Conservation (phyloP, 2,329 filamentous ascomycete genomes). For the Nigrograna mackinnonii region DNA sequence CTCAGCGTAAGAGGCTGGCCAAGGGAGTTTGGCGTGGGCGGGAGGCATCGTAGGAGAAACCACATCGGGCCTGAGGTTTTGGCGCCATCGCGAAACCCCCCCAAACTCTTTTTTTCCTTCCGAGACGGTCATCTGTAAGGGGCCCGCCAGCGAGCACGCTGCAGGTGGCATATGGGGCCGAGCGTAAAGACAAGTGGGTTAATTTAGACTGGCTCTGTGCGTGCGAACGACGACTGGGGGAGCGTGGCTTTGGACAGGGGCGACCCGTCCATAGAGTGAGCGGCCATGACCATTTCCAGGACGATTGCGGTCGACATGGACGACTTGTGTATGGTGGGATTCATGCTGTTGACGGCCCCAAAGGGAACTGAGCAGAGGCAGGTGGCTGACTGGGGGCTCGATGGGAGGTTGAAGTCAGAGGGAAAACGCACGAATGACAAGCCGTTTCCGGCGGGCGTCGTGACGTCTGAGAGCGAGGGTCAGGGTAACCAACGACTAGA, state of each 20-base stretch:
- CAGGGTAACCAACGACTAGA: too few relatives aligned
- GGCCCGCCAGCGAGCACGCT: conserved; percentile 5
- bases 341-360: too few relatives aligned
- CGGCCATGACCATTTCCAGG: too few relatives aligned
- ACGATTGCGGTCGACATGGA: too few relatives aligned
- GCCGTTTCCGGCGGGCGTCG: too few relatives aligned
- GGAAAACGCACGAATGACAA: too few relatives aligned
- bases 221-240: conserved; percentile 31
- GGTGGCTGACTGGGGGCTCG: too few relatives aligned
- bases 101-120: conserved; percentile 8
- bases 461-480: too few relatives aligned
- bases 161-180: conserved; percentile 9
- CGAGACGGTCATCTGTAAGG: conserved; percentile 15
- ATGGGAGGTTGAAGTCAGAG: too few relatives aligned
- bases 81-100: conserved; percentile 7
- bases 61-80: conserved; percentile 5
- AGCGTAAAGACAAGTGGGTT: conserved; percentile 15
- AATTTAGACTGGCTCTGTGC: conserved; percentile 31
- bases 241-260: conserved; percentile 25
- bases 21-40: conserved; percentile 1
- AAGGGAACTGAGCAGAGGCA: too few relatives aligned
- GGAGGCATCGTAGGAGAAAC: not conserved
- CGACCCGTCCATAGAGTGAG: conserved; percentile 6
- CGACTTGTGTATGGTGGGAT: too few relatives aligned
- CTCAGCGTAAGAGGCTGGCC: conserved; percentile 14